phyloP scores from a whole-genome alignment of 768 basidiomycete species.

The Sporobolomyces pararoseus region DNA sequence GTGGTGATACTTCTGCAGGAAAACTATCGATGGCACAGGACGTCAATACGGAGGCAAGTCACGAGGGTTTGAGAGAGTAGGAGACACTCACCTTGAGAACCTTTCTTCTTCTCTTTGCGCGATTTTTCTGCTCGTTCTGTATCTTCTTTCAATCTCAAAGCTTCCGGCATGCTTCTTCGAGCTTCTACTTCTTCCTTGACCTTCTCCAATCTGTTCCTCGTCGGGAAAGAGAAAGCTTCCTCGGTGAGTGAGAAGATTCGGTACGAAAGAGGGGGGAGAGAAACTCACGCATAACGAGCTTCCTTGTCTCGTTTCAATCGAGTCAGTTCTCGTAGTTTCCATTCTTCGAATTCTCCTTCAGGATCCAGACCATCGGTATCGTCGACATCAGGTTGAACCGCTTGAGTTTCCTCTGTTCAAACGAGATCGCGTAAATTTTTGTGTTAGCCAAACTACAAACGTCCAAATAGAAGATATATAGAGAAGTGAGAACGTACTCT shows the following conservation, averaged over 20 bases:
- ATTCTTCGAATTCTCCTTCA: conserved; percentile 84
- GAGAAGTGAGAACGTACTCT: conserved; percentile 61
- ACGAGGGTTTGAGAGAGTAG: conserved; percentile 1
- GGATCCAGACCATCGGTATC: conserved; percentile 93
- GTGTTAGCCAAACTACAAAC: too few species aligned
- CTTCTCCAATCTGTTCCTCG: conserved; percentile 58
- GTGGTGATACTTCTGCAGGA: conserved; percentile 98
- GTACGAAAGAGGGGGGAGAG: neutral
- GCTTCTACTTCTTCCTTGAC: conserved; percentile 89
- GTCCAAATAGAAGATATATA: neutral
- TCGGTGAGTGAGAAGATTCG: neutral
- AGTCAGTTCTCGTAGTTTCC: conserved; percentile 88
- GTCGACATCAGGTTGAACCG: conserved; percentile 78
- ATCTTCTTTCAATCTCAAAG: conserved; percentile 86
- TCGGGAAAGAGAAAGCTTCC: neutral
- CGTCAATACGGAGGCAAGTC: conserved; percentile 51
- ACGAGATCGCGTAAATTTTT: neutral
- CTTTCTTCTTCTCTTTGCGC: conserved; percentile 66
- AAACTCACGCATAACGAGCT: conserved; percentile 59
- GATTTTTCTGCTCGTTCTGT: conserved; percentile 75
- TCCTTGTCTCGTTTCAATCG: conserved; percentile 93
- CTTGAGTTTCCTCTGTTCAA: conserved; percentile 78
- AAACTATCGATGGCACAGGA: conserved; percentile 54
- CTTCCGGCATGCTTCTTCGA: conserved; percentile 85
- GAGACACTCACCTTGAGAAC: conserved; percentile 35